Conservation (phyloP, 768 basidiomycete species). For the Exsudoporus frostii region DNA sequence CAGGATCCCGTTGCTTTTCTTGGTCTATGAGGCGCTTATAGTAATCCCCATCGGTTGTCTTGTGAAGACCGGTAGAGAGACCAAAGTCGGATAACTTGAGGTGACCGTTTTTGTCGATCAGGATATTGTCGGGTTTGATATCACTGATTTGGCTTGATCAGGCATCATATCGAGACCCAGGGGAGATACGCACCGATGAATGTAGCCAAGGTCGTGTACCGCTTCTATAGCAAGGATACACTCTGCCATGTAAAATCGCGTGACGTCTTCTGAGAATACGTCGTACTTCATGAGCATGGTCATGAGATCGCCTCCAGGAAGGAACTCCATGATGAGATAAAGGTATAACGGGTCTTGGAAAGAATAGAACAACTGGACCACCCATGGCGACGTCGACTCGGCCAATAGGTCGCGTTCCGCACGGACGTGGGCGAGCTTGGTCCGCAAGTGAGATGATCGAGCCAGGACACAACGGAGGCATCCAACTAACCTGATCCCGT, state of each 20-base stretch:
- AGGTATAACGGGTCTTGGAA: conserved; percentile 96
- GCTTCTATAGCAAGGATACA: conserved; percentile 98
- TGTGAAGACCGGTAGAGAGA: conserved; percentile 96
- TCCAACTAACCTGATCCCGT: conserved; percentile 81
- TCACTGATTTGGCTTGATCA: conserved; percentile 53
- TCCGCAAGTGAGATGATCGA: conserved; percentile 6
- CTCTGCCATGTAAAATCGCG: conserved; percentile 98
- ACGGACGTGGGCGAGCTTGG: conserved; percentile 91
- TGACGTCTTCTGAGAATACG: conserved; percentile 97
- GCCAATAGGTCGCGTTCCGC: conserved; percentile 96
- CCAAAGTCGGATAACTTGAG: conserved; percentile 98
- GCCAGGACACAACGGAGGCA: neutral
- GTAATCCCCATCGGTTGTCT: conserved; percentile 89
- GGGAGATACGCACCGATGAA: conserved; percentile 73
- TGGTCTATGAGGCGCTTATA: conserved; percentile 90
- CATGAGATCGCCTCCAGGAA: conserved; percentile 96
- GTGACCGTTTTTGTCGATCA: conserved; percentile 96
- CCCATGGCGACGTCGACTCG: conserved; percentile 96
- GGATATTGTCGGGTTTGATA: conserved; percentile 98
- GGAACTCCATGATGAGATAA: conserved; percentile 95
- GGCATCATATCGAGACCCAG: neutral
- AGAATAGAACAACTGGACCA: conserved; percentile 96
- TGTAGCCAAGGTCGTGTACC: conserved; percentile 97
- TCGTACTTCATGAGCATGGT: conserved; percentile 99
- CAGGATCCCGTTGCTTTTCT: conserved; percentile 58